Base-by-base conservation (phyloP, 306 rosid genomes). In the Inga laurina region DNA sequence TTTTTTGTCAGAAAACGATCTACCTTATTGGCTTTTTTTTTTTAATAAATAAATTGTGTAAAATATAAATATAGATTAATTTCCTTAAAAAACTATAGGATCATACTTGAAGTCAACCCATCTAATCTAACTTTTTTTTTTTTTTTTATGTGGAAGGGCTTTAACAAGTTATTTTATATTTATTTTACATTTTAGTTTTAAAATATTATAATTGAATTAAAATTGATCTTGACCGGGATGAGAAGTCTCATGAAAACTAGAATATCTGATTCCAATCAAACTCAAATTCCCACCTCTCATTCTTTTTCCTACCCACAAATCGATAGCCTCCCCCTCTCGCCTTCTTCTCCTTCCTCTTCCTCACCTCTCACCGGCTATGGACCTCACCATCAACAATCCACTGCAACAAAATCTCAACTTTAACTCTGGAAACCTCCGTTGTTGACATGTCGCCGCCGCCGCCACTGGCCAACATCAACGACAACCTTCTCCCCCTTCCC, bases 391-490 rank as follows among this genome's bases (percentile, higher is more conserved):
- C 24, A 41, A 24, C 82, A 62, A 12, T 34, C 73, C 62, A 10
- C 61, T 44, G 12, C 80, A 45, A 8, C 54, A 68, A 48, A 51
- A 82, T 19, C 54, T 52, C 80, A 72, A 66, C 79, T 72, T 32
- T 0, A 0, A 52, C 77, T 24, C 49, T 16, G 3, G 5, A 37
- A 79, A 18, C 81, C 74, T 10, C 80, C 80, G 52, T 66, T 51
- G 37, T 37, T 88, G 89, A 88, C 69, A 88, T 88, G 91, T 86
- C 84, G 39, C 86, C 91, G 16, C 90, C 91, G 81, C 89, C 68
- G 8, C 93, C 85, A 34, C 87, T 90, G 52, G 77, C 67, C 16
- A 80, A 39, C 92, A 15, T 56, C 83, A 88, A 79, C 84, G 49
- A 41, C 78, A 82, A 22, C 54, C 76, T 85, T 7, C 81, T 52